phyloP scores from a whole-genome alignment of 176 grass and related monocot species.

The Carex scoparia region DNA sequence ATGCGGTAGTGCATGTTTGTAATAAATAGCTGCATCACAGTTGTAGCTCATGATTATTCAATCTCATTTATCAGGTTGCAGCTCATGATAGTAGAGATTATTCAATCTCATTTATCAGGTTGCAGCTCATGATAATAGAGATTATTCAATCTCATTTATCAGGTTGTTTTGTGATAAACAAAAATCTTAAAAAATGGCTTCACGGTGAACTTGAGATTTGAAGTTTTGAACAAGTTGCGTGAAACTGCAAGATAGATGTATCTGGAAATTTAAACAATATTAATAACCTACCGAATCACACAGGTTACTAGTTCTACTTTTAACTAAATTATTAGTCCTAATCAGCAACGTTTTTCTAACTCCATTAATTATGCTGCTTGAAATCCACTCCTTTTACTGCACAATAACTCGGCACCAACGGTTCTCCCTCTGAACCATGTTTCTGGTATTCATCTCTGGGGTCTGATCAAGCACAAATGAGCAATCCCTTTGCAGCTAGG shows the following conservation, averaged over 20 bases:
- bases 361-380: too few relatives aligned
- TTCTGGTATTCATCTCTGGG: too few relatives aligned
- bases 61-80: neutral
- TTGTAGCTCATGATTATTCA: neutral
- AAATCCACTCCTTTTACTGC: too few relatives aligned
- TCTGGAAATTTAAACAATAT: neutral
- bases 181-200: neutral
- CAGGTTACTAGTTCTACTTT: too few relatives aligned
- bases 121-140: neutral
- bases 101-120: neutral
- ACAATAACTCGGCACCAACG: too few relatives aligned
- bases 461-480: too few relatives aligned
- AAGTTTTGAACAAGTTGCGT: neutral
- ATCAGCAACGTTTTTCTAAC: too few relatives aligned
- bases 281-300: too few relatives aligned
- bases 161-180: neutral
- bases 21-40: neutral
- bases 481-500: too few relatives aligned
- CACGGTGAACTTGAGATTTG: neutral
- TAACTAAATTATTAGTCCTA: too few relatives aligned
- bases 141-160: neutral
- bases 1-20: neutral
- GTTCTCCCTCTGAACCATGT: too few relatives aligned
- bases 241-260: neutral
- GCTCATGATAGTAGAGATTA: neutral